Base-by-base conservation (phyloP, 768 basidiomycete species). In the Rhizopogon sp. region DNA sequence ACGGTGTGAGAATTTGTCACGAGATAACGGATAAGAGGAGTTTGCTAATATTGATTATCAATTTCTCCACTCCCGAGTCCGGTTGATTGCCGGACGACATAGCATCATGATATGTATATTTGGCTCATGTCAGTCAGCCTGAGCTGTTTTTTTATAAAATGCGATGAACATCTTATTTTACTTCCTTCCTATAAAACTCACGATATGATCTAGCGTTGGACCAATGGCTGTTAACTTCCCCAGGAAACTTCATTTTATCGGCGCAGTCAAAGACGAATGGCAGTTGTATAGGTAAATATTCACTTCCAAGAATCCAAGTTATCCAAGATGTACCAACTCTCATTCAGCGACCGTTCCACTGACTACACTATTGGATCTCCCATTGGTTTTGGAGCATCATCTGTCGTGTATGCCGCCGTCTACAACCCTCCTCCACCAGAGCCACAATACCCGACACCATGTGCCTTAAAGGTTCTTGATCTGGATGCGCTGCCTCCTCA, bases 371-470 rank as follows among this genome's bases (percentile, higher is more conserved):
- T 90, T 39, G 90, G 89, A 14, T 70, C 79, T 7, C 81, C 90
- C 17, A 93, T 95, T 50, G 93, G 94, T 1, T 94, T 89, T 62
- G 95, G 95, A 17, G 88, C 95, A 2, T 93, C 92, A 3, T 96
- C 95, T 0, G 88, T 87, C 53, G 95, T 98, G 6, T 93, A 95
- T 64, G 71, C 84, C 13, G 94, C 94, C 0, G 70, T 74, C 1
- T 94, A 84, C 67, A 78, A 74, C 6, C 75, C 79, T 5, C 56
- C 79, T 62, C 72, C 55, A 53, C 64, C 59, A 33, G 70, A 66
- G 54, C 68, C 61, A 20, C 69, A 57, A 39, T 71, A 51, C 44
- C 74, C 76, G 5, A 75, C 79, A 35, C 78, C 87, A 16, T 90
- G 88, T 63, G 88, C 93, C 0, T 79, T 95, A 64, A 97, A 97